A percentile compares a stretch with the other conserved stretches of the same genome.
These are phyloP conservation scores for Aspergillus viridinutans DNA, from an alignment of 2,329 filamentous ascomycete species.

Conservation along the genomic window DNA sequence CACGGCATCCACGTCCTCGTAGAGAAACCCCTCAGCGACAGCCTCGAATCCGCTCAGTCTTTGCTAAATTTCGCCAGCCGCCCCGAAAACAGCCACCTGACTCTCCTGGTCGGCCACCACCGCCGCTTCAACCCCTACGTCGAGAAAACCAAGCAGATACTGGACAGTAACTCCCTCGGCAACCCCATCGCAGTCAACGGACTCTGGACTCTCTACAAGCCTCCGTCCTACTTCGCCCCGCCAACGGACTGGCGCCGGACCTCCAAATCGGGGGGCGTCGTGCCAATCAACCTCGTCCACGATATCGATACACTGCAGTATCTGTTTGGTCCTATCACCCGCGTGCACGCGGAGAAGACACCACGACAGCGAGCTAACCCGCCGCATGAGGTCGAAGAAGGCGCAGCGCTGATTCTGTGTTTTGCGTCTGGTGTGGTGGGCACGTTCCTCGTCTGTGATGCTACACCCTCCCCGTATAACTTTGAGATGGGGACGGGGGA, in stretches of 20 bases:
- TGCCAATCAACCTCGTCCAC: conserved; percentile 59
- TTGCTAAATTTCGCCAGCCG: conserved; percentile 19
- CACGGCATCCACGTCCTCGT: conserved; percentile 52
- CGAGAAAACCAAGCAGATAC: conserved; percentile 44
- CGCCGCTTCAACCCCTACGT: conserved; percentile 58
- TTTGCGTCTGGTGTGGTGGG: conserved; percentile 55
- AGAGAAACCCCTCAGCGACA: conserved; percentile 54
- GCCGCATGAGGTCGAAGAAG: conserved; percentile 51
- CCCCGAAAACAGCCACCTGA: conserved; percentile 26
- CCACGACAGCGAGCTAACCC: conserved; percentile 37
- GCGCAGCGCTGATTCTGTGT: conserved; percentile 50
- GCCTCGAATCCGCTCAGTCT: conserved; percentile 17
- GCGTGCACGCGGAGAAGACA: conserved; percentile 50
- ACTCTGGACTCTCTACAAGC: conserved; percentile 53
- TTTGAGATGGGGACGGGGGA: conserved; percentile 58
- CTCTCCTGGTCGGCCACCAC: conserved; percentile 56
- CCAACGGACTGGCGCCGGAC: conserved; percentile 47
- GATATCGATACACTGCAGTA: conserved; percentile 57
- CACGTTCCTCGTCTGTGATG: conserved; percentile 55
- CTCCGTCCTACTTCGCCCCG: conserved; percentile 47
- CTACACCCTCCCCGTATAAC: conserved; percentile 48
- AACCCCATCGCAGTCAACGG: conserved; percentile 51
- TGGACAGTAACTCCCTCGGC: conserved; percentile 44
- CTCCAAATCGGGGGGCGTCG: conserved; percentile 48
- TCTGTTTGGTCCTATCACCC: conserved; percentile 50